Percentiles rank a stretch among this genome's conserved stretches.
Evolutionary conservation across 2,329 filamentous ascomycete genomes (phyloP).

Genomic region (Verticillium alfalfae): DNA sequence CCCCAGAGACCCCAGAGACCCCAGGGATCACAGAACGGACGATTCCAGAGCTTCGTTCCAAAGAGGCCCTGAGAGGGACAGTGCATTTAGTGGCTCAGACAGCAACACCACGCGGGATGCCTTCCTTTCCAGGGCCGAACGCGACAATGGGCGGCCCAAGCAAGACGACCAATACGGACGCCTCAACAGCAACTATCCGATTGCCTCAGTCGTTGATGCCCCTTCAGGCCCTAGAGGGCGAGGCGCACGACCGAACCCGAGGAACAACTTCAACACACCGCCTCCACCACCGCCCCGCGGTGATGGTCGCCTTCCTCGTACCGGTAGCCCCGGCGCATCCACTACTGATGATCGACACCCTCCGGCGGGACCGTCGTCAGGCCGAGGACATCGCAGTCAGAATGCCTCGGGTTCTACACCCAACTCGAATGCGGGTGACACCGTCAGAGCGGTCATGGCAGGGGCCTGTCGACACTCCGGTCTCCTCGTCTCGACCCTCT

Average conservation of each 20-base stretch:
- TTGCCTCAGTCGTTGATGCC: not conserved
- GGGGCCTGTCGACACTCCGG: not conserved
- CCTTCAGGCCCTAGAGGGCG: not conserved
- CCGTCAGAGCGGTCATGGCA: not conserved
- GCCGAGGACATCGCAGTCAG: not conserved
- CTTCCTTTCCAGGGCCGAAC: constrained; percentile 38
- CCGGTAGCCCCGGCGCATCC: not conserved
- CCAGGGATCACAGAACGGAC: not conserved
- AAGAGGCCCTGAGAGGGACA: constrained; percentile 16
- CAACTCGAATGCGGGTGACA: constrained; percentile 6
- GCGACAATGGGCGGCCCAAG: constrained; percentile 44
- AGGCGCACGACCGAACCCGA: not conserved
- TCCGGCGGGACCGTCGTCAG: not conserved
- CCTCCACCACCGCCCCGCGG: constrained; percentile 15
- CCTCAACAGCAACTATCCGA: constrained; percentile 1
- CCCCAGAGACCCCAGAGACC: not conserved
- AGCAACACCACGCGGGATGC: constrained; percentile 30
- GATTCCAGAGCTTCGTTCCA: constrained; percentile 15
- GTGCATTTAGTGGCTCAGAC: constrained; percentile 28
- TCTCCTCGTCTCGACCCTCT: constrained; percentile 8
- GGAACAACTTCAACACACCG: constrained; percentile 18
- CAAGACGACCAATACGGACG: constrained; percentile 12
- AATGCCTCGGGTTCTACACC: not conserved
- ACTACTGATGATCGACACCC: not conserved
- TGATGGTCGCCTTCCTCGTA: not conserved